Conservation (phyloP, 306 rosid genomes). For the Astragalus membranaceus region DNA sequence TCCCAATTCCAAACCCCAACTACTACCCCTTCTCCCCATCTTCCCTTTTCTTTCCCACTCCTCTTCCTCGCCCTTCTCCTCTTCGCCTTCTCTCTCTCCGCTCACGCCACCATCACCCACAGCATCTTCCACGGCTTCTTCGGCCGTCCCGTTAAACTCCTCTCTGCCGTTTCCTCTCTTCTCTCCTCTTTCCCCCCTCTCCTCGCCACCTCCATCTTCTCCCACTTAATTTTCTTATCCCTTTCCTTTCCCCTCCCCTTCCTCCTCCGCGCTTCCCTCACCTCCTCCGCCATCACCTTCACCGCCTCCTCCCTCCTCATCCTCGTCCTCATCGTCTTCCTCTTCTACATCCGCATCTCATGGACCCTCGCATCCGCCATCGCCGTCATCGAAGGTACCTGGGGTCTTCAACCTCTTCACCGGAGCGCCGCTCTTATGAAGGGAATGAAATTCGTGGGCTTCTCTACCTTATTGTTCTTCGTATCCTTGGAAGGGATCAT, state of each 20-base stretch:
- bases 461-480: slow-evolving; percentile 33
- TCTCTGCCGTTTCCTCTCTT: slow-evolving; percentile 41
- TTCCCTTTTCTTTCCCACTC: neutral
- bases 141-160: slow-evolving; percentile 68
- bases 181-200: slow-evolving; percentile 38
- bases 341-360: slow-evolving; percentile 39
- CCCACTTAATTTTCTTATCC: slow-evolving; percentile 15
- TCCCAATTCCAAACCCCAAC: neutral
- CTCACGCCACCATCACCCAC: slow-evolving; percentile 57
- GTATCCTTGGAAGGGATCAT: slow-evolving; percentile 20
- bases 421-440: slow-evolving; percentile 35
- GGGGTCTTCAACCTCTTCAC: slow-evolving; percentile 36
- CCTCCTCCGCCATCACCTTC: slow-evolving; percentile 28
- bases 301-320: neutral
- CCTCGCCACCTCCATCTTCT: slow-evolving; percentile 20
- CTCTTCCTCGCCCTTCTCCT: slow-evolving; percentile 29
- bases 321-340: neutral
- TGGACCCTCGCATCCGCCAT: slow-evolving; percentile 47
- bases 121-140: slow-evolving; percentile 70
- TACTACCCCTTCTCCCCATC: neutral
- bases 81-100: slow-evolving; percentile 32
- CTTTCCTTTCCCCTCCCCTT: neutral
- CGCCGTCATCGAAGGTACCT: slow-evolving; percentile 38
- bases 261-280: neutral
- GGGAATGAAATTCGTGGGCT: slow-evolving; percentile 39